Evolutionary conservation across 1,139 yeast genomes (phyloP).

Genomic region (Hansenula sp.): DNA sequence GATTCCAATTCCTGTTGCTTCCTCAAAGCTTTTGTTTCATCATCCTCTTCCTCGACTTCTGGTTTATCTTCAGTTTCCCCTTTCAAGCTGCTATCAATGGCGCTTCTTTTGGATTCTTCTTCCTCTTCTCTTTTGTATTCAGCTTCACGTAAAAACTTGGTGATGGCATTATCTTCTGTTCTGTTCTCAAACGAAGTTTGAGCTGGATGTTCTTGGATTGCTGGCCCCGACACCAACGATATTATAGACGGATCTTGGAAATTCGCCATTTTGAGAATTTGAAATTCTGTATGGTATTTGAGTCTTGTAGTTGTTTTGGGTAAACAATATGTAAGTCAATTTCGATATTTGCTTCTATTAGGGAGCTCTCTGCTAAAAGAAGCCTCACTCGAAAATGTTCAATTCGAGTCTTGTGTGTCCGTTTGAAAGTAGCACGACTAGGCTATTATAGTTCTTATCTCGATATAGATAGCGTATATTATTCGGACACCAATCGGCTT

Average conservation of each 20-base stretch:
- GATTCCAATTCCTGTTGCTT: background rate
- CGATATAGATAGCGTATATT: too few species aligned
- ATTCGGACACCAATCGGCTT: too few species aligned
- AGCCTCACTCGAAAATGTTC: too few species aligned
- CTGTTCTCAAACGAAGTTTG: background rate
- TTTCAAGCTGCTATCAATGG: background rate
- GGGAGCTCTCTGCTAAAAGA: background rate
- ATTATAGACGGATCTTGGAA: conserved; percentile 16
- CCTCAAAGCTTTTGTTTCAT: background rate
- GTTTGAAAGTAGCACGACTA: too few species aligned
- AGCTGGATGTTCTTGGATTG: background rate
- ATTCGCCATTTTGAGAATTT: conserved; percentile 6
- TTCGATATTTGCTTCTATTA: background rate
- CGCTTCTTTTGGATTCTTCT: conserved; percentile 12
- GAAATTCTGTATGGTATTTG: too few species aligned
- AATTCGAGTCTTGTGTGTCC: too few species aligned
- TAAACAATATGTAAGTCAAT: too few species aligned
- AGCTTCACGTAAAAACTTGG: conserved; percentile 21
- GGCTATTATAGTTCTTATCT: too few species aligned
- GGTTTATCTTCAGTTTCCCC: background rate
- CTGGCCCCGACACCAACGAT: conserved; percentile 4
- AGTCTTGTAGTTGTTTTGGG: too few species aligned
- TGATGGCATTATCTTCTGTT: conserved; percentile 17
- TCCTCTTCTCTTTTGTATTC: conserved; percentile 20
- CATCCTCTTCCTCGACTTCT: background rate